phyloP scores from a whole-genome alignment of 2,329 filamentous ascomycete species.

The Bipolaris cookei region DNA sequence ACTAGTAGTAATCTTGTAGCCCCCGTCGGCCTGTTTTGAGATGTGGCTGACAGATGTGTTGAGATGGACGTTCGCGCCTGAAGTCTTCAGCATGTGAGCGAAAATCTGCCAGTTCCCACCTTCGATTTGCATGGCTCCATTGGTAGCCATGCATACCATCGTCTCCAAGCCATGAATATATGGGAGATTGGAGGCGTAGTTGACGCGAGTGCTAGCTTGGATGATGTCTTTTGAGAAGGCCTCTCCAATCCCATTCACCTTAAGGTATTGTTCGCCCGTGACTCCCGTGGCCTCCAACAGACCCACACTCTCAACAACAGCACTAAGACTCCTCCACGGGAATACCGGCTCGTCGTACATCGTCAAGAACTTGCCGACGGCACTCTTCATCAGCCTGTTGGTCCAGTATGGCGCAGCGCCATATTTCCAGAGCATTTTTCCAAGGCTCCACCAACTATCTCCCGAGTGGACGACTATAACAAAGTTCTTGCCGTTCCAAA shows the following conservation, averaged over 20 bases:
- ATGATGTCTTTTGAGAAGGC: slow-evolving; percentile 80
- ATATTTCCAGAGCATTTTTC: slow-evolving; percentile 84
- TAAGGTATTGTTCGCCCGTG: slow-evolving; percentile 76
- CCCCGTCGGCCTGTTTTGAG: slow-evolving; percentile 42
- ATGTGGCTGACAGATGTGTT: slow-evolving; percentile 73
- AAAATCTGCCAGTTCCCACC: slow-evolving; percentile 98
- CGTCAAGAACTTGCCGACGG: slow-evolving; percentile 74
- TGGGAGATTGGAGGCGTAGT: slow-evolving; percentile 90
- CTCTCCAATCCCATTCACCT: slow-evolving; percentile 68
- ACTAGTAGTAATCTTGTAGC: slow-evolving; percentile 53
- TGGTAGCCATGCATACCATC: slow-evolving; percentile 89
- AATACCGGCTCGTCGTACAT: slow-evolving; percentile 85
- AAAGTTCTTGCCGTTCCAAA: slow-evolving; percentile 83
- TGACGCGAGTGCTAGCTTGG: slow-evolving; percentile 87
- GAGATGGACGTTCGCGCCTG: slow-evolving; percentile 65
- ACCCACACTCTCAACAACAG: slow-evolving; percentile 70
- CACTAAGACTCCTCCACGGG: slow-evolving; percentile 78
- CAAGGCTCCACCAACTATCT: slow-evolving; percentile 78
- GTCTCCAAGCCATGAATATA: slow-evolving; percentile 87
- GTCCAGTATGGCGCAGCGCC: slow-evolving; percentile 78
- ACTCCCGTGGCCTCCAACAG: slow-evolving; percentile 69
- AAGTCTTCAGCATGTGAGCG: slow-evolving; percentile 73
- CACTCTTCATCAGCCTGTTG: slow-evolving; percentile 72
- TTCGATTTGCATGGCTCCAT: slow-evolving; percentile 77
- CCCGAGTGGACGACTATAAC: slow-evolving; percentile 69